These are phyloP conservation scores for Talaromyces islandicus DNA, from an alignment of 2,329 filamentous ascomycete genomes.

Conservation along the genomic window DNA sequence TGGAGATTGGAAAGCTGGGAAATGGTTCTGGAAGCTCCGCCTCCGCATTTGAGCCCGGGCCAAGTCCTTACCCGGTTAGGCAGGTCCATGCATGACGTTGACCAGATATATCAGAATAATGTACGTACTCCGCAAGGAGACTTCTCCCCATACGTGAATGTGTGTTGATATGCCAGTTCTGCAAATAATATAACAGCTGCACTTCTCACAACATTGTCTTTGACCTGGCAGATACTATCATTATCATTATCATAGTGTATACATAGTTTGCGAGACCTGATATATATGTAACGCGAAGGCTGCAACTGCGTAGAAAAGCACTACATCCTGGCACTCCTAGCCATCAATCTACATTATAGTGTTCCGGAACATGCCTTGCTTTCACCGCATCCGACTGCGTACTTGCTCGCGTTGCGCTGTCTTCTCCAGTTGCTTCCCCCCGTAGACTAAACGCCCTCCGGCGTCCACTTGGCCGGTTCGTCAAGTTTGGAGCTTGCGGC, in stretches of 20 bases:
- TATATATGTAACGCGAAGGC: not conserved
- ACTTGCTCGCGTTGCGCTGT: not conserved
- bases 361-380: slow-evolving; percentile 1
- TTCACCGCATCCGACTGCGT: slow-evolving; percentile 1
- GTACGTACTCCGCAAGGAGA: no score
- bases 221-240: not conserved
- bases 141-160: no score
- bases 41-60: slow-evolving; percentile 10
- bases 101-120: not conserved
- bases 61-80: slow-evolving; percentile 1
- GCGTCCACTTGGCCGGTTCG: slow-evolving; percentile 14
- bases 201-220: not conserved
- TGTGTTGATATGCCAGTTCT: not conserved
- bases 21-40: not conserved
- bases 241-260: not conserved
- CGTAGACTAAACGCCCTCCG: slow-evolving; percentile 19
- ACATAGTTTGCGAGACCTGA: no score
- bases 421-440: slow-evolving; percentile 2
- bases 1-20: not conserved
- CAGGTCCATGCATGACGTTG: not conserved
- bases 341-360: not conserved
- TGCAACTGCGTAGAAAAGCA: not conserved
- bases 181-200: not conserved
- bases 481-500: slow-evolving; percentile 56
- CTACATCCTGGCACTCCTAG: not conserved